Evolutionary conservation across 1,284 basidiomycete species (phyloP), one percentile per base, ranked within the genome.

Genomic region (Kalmanozyma brasiliensis): DNA sequence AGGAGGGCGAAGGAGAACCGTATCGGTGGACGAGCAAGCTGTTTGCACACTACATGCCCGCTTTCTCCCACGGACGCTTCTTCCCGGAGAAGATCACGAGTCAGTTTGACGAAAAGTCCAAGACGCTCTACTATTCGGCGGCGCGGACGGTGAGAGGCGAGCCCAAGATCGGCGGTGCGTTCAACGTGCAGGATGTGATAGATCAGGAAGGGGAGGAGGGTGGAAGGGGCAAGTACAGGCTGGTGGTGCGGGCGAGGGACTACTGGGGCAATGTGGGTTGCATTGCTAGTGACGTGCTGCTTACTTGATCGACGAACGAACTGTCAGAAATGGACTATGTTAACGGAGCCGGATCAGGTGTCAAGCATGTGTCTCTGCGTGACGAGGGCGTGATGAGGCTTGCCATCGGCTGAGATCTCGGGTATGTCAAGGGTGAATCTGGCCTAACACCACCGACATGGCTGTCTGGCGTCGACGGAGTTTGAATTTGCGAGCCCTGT

Each of bases 51-150:
- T 76, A 74, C 62, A 56, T 74, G 32, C 49, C 76, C 3, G 51
- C 59, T 2, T 78, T 64, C 32, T 63, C 38, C 13, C 63, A 61
- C 38, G 71, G 63, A 10, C 30, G 58, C n/a, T 73, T 59, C 35
- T 65, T 60, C 49, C 65, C 64, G 14, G 52, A 66, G 19, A 59
- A 53, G 30, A 61, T 52, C 52, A 63, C 55, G 32, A 66, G 67
- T 29, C 76, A 77, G 49, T 79, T 76, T 36, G 76, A 79, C 48
- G 74, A 79, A 16, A 77, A 78, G 60, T 67, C 46, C 14, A 58
- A 62, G 6, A 26, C 43, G 8, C 59, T 78, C 10, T 58, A 72
- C 38, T 79, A 79, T 26, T 57, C 72, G 11, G 63, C 68, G 2
- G 58, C 65, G 4, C 56, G 77, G 3, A 60, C 45, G 9, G 20